These are phyloP conservation scores for Coemansia sp. DNA, from an alignment of 192 early-diverging fungal genomes.

Conservation along the genomic window DNA sequence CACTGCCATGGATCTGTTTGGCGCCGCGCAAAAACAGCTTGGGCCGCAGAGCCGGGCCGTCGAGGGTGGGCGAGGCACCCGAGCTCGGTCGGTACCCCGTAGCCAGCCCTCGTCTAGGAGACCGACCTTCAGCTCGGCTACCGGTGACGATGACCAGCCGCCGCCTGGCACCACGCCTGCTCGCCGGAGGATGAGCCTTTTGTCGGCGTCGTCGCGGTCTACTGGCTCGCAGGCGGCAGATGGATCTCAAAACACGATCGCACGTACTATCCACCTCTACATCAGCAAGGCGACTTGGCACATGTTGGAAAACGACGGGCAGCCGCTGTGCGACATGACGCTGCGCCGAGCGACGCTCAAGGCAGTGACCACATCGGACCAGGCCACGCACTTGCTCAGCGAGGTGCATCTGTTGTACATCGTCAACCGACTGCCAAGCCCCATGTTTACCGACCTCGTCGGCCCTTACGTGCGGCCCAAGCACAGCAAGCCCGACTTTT, in stretches of 20 bases:
- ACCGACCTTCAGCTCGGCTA: background rate
- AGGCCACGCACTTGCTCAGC: conserved; percentile 70
- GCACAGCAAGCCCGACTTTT: conserved; percentile 66
- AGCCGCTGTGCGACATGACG: conserved; percentile 73
- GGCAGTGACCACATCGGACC: conserved; percentile 81
- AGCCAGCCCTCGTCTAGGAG: background rate
- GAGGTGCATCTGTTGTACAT: conserved; percentile 76
- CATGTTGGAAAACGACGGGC: conserved; percentile 69
- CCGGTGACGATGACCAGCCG: background rate
- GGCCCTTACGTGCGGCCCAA: conserved; percentile 62
- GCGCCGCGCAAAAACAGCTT: conserved; percentile 50
- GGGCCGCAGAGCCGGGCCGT: conserved; percentile 17
- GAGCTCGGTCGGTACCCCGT: background rate
- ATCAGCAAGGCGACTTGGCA: conserved; percentile 73
- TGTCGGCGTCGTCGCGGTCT: conserved; percentile 26
- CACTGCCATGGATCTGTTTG: conserved; percentile 55
- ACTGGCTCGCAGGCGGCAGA: conserved; percentile 31
- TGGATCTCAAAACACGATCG: conserved; percentile 58
- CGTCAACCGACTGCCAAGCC: conserved; percentile 64
- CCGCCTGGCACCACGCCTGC: background rate
- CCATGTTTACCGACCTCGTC: conserved; percentile 64
- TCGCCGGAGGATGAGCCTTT: conserved; percentile 2
- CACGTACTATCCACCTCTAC: conserved; percentile 62
- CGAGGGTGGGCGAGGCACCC: background rate
- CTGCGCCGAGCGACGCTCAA: conserved; percentile 66